phyloP scores from a whole-genome alignment of 345 rosid genomes.

The Syzygium jambos region DNA sequence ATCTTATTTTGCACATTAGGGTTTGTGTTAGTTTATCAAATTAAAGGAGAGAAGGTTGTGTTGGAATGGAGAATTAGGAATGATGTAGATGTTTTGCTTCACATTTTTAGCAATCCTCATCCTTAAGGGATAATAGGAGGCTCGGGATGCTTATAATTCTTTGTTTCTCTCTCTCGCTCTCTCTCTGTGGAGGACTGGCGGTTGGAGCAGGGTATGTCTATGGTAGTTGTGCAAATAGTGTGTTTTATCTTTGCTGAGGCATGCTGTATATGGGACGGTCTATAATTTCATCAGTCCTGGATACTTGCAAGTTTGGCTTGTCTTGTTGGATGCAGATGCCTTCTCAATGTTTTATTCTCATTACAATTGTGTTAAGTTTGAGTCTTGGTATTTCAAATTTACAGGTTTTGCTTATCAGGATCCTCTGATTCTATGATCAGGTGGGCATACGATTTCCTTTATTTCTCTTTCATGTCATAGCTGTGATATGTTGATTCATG shows the following conservation, averaged over 20 bases:
- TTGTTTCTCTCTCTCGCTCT: neutral
- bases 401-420: slow-evolving; percentile 96
- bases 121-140: neutral
- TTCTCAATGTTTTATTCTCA: neutral
- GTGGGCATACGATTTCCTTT: slow-evolving; percentile 23
- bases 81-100: neutral
- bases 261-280: neutral
- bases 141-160: neutral
- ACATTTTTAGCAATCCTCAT: neutral
- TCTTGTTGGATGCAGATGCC: neutral
- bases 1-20: neutral
- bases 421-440: slow-evolving; percentile 99
- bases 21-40: neutral
- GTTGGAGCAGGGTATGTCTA: neutral
- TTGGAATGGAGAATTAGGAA: neutral
- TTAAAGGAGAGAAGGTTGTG: neutral
- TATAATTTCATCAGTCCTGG: neutral
- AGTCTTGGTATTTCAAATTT: slow-evolving; percentile 12
- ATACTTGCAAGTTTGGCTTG: neutral
- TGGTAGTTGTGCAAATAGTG: neutral
- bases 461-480: neutral
- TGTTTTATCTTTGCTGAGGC: neutral
- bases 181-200: neutral
- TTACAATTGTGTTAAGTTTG: neutral
- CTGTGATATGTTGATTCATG: neutral